Evolutionary conservation across 2,329 filamentous ascomycete genomes (phyloP).

Genomic region (Fusarium secorum): DNA sequence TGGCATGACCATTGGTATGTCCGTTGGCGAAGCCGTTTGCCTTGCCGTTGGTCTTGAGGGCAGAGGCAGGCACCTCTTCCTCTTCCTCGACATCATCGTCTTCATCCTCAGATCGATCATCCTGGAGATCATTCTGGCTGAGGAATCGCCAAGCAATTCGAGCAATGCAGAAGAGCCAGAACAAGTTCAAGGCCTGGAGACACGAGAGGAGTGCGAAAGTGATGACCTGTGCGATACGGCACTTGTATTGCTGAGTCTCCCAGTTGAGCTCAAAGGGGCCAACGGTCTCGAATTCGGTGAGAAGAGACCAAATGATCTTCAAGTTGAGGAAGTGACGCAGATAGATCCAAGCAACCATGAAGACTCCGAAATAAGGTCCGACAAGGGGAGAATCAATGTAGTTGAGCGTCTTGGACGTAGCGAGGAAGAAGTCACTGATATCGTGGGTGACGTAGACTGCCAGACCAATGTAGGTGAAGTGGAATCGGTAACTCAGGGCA

Average conservation of each 20-base stretch:
- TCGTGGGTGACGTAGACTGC: slow-evolving; percentile 96
- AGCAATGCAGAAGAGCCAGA: slow-evolving; percentile 82
- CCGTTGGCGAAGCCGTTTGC: slow-evolving; percentile 27
- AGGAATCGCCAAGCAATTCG: slow-evolving; percentile 78
- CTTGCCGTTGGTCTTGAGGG: slow-evolving; percentile 35
- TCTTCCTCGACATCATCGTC: slow-evolving; percentile 63
- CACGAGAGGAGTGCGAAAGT: slow-evolving; percentile 69
- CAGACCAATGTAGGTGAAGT: slow-evolving; percentile 94
- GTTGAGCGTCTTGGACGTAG: slow-evolving; percentile 90
- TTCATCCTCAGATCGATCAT: slow-evolving; percentile 75
- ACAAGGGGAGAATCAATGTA: slow-evolving; percentile 83
- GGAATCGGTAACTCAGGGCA: slow-evolving; percentile 87
- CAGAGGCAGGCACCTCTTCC: slow-evolving; percentile 48
- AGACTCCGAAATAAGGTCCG: slow-evolving; percentile 84
- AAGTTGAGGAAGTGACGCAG: slow-evolving; percentile 87
- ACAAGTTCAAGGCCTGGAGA: slow-evolving; percentile 79
- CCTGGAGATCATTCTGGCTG: slow-evolving; percentile 66
- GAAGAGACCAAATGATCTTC: slow-evolving; percentile 75
- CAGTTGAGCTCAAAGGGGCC: slow-evolving; percentile 80
- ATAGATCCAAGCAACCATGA: slow-evolving; percentile 88
- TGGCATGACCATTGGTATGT: slow-evolving; percentile 21
- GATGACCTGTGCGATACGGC: slow-evolving; percentile 72
- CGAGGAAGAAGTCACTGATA: slow-evolving; percentile 94
- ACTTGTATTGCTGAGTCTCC: slow-evolving; percentile 81
- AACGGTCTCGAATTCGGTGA: slow-evolving; percentile 77